Percentiles rank a stretch among this genome's conserved stretches.
These are phyloP conservation scores for Vitis rupestris DNA, from an alignment of 164 flowering plant genomes.

Conservation along the genomic window DNA sequence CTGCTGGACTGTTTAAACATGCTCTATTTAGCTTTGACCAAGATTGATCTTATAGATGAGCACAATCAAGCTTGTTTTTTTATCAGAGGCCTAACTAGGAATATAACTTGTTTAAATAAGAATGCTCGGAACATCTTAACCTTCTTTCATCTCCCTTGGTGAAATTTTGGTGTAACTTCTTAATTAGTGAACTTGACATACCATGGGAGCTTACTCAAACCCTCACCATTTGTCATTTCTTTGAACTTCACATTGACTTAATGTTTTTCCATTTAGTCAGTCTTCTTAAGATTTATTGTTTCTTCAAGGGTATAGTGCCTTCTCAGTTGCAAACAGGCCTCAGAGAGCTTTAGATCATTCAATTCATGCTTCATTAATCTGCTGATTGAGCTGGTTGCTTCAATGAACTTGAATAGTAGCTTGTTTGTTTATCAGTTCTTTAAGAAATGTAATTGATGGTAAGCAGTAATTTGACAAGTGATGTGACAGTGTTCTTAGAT, in stretches of 20 bases:
- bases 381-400: not conserved
- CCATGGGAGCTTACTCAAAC: not conserved
- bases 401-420: not conserved
- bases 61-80: not conserved
- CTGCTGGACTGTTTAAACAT: not conserved
- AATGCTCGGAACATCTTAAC: not conserved
- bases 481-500: not conserved
- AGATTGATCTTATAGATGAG: not conserved
- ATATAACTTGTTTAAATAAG: not conserved
- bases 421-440: not conserved
- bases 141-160: not conserved
- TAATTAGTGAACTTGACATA: not conserved
- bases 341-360: no score
- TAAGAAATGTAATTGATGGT: no score
- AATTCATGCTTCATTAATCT: not conserved
- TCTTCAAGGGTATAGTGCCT: no score
- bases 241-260: no score
- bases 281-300: no score
- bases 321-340: no score
- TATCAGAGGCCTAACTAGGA: not conserved
- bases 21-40: not conserved
- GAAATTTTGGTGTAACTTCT: not conserved
- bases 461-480: not conserved
- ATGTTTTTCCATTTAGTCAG: no score
- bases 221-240: not conserved